phyloP scores from a whole-genome alignment of 78 protist species.

The Tieghemostelium lacteum region DNA sequence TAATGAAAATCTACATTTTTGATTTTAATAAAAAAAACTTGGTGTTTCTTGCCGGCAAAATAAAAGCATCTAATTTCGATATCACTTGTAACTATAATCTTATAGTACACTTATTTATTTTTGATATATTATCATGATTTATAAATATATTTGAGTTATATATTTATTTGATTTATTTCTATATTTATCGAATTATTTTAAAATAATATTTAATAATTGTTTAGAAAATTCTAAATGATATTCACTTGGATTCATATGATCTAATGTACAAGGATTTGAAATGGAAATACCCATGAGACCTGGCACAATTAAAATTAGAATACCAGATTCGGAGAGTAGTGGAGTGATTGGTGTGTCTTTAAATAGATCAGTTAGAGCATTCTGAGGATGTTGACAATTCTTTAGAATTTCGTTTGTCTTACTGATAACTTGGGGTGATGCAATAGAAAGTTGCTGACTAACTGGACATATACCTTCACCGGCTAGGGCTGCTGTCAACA shows the following conservation, averaged over 20 bases:
- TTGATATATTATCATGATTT: too few relatives aligned
- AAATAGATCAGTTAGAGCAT: not conserved
- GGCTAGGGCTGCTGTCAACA: constrained; percentile 45
- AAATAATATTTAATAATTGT: too few relatives aligned
- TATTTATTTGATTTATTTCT: too few relatives aligned
- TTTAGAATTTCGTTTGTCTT: constrained; percentile 8
- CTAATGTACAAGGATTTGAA: constrained; percentile 1
- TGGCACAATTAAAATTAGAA: constrained; percentile 47
- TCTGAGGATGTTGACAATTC: not conserved
- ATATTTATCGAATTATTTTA: too few relatives aligned
- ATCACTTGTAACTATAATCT: too few relatives aligned
- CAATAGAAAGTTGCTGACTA: not conserved
- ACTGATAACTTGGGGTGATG: not conserved
- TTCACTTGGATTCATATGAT: not conserved
- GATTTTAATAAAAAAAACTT: too few relatives aligned
- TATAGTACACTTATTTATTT: too few relatives aligned
- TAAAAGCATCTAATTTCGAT: too few relatives aligned
- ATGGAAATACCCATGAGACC: constrained; percentile 51
- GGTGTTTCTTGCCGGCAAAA: too few relatives aligned
- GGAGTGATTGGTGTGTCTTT: not conserved
- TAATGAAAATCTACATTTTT: too few relatives aligned
- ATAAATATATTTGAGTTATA: too few relatives aligned
- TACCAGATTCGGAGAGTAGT: constrained; percentile 38
- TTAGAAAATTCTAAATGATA: not conserved
- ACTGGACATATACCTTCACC: constrained; percentile 37